Percentiles rank a stretch among this genome's conserved stretches.
phyloP scores from a whole-genome alignment of 371 early-diverging fungal species.

The Mucor piriformis region DNA sequence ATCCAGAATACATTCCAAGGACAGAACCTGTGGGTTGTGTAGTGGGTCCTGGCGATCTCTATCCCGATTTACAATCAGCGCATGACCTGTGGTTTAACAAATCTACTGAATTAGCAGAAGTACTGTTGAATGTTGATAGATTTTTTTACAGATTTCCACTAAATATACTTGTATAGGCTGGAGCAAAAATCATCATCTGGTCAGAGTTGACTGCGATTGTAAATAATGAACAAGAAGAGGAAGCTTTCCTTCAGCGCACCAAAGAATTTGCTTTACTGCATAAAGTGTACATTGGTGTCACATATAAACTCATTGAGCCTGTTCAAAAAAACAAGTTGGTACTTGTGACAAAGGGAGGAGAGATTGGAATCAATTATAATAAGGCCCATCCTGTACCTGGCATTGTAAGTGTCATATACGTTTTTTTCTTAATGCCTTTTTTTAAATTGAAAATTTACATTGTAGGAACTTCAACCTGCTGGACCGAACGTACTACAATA shows the following conservation, averaged over 20 bases:
- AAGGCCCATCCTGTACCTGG: conserved; percentile 60
- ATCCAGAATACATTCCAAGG: conserved; percentile 31
- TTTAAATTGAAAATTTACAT: no score
- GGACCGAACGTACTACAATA: conserved; percentile 51
- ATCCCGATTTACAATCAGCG: conserved; percentile 8
- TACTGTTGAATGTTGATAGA: no score
- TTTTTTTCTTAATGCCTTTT: not conserved
- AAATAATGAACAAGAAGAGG: conserved; percentile 23
- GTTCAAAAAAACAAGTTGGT: conserved; percentile 48
- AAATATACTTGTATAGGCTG: no score
- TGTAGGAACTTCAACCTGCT: conserved; percentile 39
- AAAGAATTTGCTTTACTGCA: conserved; percentile 37
- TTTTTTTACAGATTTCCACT: no score
- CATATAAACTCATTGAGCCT: conserved; percentile 33
- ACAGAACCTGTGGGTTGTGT: conserved; percentile 41
- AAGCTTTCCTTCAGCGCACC: conserved; percentile 29
- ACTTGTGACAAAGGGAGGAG: conserved; percentile 48
- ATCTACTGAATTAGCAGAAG: conserved; percentile 21
- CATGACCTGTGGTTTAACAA: conserved; percentile 36
- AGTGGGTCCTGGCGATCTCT: conserved; percentile 25
- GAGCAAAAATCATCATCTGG: conserved; percentile 55
- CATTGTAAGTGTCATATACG: conserved; percentile 41
- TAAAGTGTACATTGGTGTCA: conserved; percentile 45
- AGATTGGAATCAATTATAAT: conserved; percentile 51
- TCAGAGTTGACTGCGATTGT: conserved; percentile 40